Evolutionary conservation across 2,329 filamentous ascomycete genomes (phyloP), one percentile per base, ranked within the genome.

Genomic region (Talaromyces rugulosus): DNA sequence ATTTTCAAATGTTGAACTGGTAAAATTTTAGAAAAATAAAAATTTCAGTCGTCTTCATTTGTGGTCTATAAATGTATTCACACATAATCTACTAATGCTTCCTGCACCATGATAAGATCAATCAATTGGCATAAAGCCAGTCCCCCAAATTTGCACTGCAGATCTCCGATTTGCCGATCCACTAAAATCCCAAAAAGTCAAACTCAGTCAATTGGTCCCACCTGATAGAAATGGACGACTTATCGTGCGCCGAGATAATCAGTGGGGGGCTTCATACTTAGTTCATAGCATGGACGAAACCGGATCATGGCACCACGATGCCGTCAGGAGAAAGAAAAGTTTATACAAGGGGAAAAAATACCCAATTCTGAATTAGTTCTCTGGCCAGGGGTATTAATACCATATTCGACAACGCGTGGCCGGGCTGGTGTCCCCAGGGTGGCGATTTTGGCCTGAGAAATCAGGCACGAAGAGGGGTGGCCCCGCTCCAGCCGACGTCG

Each of bases 401-500:
- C 36, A 1, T 6, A 40, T 40, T 40, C 36, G 36, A 40, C 36
- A 40, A 40, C 5, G 36, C 36, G 36, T n/a, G 36, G 36, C 7
- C n/a, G 36, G 34, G 34, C 14, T 36, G 34, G 12, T 16, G 14
- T 7, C 14, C 16, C 16, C 14, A 40, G 7, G 30, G 60, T 62
- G 60, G 60, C 60, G 56, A 62, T 2, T 27, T 6, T 14, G 27
- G 51, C 60, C 60, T 53, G 56, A 62, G 34, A 56, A 52, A 4
- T 42, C 23, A 59, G 61, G 61, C 61, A 59, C 12, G 5, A 54
- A 33, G 50, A 28, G 36, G 56, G 23, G 36, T 27, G 16, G n/a
- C 30, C 9, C 52, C 31, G 44, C 31, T 34, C 30, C 27, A 34
- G 53, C 60, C 61, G 61, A 62, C 42, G 58, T 62, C 61, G 61